Conservation (phyloP, 352 stramenopile genomes). For the Phytophthora crassamura region DNA sequence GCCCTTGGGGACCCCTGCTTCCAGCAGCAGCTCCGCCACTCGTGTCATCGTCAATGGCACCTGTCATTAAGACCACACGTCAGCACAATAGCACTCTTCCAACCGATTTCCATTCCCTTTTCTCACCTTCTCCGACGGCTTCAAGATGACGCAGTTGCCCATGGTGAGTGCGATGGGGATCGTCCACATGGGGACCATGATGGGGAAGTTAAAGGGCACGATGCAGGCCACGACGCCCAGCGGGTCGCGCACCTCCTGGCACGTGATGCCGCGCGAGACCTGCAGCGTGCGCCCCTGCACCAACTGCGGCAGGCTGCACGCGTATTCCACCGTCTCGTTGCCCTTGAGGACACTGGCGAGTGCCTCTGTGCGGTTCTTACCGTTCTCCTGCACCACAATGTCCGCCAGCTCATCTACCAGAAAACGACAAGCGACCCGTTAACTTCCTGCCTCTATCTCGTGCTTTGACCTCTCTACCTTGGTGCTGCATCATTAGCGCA, state of each 20-base stretch:
- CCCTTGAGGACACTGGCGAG: conserved; percentile 97
- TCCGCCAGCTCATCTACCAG: conserved; percentile 87
- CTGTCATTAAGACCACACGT: conserved; percentile 21
- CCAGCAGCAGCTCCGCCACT: conserved; percentile 86
- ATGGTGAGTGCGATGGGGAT: conserved; percentile 96
- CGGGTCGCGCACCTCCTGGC: conserved; percentile 92
- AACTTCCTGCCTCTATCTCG: not conserved
- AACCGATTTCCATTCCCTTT: not conserved
- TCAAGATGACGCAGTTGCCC: conserved; percentile 97
- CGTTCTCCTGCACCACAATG: conserved; percentile 95
- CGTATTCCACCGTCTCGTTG: conserved; percentile 98
- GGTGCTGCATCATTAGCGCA: conserved; percentile 89
- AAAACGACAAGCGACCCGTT: not conserved
- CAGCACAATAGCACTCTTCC: not conserved
- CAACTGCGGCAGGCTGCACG: conserved; percentile 93
- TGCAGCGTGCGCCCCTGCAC: conserved; percentile 89
- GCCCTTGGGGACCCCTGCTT: conserved; percentile 94
- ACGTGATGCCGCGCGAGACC: conserved; percentile 93
- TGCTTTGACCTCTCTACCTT: conserved; percentile 37
- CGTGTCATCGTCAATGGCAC: conserved; percentile 93
- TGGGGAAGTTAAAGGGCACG: conserved; percentile 98
- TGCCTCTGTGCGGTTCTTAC: conserved; percentile 98
- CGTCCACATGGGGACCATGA: conserved; percentile 99
- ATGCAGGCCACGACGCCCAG: conserved; percentile 94
- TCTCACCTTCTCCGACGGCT: conserved; percentile 96